phyloP scores from a whole-genome alignment of 495 filamentous ascomycete genomes.

The Xylaria venustula region DNA sequence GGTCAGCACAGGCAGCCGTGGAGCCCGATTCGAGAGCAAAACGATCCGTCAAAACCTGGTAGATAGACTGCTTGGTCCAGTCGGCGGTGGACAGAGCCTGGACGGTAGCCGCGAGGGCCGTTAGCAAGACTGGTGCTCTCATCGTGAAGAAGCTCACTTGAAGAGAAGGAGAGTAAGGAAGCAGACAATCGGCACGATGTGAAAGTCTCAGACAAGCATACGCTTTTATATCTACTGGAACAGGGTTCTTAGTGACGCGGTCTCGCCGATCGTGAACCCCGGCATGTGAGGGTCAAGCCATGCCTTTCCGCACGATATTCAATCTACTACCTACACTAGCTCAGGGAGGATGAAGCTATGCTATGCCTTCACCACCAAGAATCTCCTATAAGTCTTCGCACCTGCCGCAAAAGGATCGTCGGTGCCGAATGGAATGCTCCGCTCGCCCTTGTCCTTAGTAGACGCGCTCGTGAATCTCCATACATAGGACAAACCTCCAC shows the following conservation, averaged over 20 bases:
- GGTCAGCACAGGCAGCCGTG: conserved; percentile 54
- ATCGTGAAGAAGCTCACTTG: neutral
- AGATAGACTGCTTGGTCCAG: conserved; percentile 67
- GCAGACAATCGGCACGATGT: neutral
- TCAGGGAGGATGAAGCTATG: neutral
- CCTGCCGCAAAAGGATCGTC: neutral
- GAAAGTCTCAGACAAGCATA: too few species aligned
- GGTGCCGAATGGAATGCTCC: neutral
- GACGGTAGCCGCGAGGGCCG: conserved; percentile 7
- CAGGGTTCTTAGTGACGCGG: too few species aligned
- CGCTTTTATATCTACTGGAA: too few species aligned
- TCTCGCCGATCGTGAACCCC: too few species aligned
- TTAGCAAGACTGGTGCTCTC: neutral
- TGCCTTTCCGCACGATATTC: neutral
- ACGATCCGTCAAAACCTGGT: conserved; percentile 72
- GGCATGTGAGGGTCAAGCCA: neutral
- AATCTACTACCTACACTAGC: neutral
- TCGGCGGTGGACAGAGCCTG: conserved; percentile 38
- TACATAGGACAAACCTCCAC: neutral
- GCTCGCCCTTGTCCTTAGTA: neutral
- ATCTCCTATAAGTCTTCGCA: neutral
- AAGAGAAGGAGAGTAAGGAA: neutral
- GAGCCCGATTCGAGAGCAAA: conserved; percentile 69
- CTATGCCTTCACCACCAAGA: neutral
- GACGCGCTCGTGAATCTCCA: neutral